These are phyloP conservation scores for Nitzschia inconspicua DNA, from an alignment of 108 stramenopile species.

Conservation along the genomic window DNA sequence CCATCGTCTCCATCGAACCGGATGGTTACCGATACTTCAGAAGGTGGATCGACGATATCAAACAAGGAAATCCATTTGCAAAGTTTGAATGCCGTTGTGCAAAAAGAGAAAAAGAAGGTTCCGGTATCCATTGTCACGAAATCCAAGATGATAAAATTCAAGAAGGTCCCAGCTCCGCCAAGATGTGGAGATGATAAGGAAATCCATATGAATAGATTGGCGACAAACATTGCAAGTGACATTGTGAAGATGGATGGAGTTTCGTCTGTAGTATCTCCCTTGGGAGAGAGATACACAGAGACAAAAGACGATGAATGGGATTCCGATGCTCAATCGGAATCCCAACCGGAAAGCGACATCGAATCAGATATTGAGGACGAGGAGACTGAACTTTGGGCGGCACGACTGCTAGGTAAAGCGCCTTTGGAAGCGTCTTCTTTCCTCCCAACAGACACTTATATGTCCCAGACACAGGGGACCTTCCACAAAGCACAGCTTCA, in stretches of 20 bases:
- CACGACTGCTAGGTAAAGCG: conserved; percentile 40
- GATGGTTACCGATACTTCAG: conserved; percentile 30
- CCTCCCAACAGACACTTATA: background rate
- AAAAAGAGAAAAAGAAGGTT: background rate
- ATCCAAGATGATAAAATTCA: background rate
- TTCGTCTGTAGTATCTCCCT: background rate
- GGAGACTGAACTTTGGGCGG: conserved; percentile 37
- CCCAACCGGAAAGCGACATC: background rate
- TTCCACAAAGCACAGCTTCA: background rate
- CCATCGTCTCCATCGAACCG: conserved; percentile 14
- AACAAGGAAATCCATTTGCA: background rate
- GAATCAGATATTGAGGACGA: conserved; percentile 45
- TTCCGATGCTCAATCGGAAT: conserved; percentile 6
- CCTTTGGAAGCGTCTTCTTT: background rate
- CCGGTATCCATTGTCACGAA: conserved; percentile 26
- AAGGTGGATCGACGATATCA: conserved; percentile 27
- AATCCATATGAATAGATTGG: background rate
- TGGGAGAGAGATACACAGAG: background rate
- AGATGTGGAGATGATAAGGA: background rate
- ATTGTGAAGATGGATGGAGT: background rate
- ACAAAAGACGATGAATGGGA: background rate
- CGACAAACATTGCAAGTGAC: background rate
- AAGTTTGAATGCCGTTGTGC: background rate
- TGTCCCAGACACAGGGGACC: background rate
- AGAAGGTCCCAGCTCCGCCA: background rate